These are phyloP conservation scores for Arthrobotrys megalospora DNA, from an alignment of 2,329 filamentous ascomycete species.

Conservation along the genomic window DNA sequence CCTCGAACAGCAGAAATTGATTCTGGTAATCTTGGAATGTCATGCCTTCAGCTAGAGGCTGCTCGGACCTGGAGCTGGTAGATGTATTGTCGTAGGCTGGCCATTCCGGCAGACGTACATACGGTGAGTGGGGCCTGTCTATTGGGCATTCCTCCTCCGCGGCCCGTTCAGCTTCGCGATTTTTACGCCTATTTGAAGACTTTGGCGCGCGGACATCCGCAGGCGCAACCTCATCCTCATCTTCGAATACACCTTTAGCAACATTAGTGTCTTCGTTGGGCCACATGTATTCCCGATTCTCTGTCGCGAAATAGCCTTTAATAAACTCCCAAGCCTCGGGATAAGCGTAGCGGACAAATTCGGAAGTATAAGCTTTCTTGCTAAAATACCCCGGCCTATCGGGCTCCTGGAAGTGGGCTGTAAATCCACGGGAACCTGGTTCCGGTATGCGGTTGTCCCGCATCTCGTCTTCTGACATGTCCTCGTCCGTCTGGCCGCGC, in stretches of 20 bases:
- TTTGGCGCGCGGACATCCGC: not conserved
- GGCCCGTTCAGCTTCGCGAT: constrained; percentile 11
- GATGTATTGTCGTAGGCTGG: too few species aligned
- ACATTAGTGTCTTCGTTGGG: not conserved
- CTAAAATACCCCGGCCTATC: not conserved
- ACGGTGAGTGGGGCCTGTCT: not conserved
- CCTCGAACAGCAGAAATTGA: not conserved
- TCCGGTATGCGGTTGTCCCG: not conserved
- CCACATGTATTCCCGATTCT: not conserved
- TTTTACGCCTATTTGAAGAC: too few species aligned
- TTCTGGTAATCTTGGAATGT: constrained; percentile 1
- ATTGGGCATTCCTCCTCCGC: not conserved
- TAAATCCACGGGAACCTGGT: constrained; percentile 5
- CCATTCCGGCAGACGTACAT: not conserved
- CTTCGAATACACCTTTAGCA: constrained; percentile 10
- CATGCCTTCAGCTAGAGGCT: not conserved
- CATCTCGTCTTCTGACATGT: too few species aligned
- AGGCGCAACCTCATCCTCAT: not conserved
- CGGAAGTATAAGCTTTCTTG: not conserved
- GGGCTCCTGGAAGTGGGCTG: not conserved
- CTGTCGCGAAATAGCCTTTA: not conserved
- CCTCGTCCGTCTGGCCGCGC: too few species aligned
- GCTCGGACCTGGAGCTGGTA: too few species aligned
- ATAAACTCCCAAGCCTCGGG: constrained; percentile 1
- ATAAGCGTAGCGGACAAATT: not conserved